Evolutionary conservation across 2,329 filamentous ascomycete species (phyloP), one percentile per base, ranked within the genome.

Genomic region (Diaporthe vexans): DNA sequence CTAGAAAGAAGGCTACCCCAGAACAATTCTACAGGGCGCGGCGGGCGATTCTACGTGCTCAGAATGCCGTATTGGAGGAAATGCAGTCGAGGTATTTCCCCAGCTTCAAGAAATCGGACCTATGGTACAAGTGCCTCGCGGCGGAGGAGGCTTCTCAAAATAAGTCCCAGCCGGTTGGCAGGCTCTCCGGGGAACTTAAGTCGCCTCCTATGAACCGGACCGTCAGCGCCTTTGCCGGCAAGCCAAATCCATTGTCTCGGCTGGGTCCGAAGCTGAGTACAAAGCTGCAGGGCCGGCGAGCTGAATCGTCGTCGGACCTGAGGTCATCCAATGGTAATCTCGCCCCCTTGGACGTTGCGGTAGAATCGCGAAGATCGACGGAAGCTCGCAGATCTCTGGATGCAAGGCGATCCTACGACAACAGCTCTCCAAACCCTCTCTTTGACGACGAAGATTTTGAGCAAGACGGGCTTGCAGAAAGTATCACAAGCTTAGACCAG

Each of bases 41-140:
- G 51, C 92, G 93, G 48, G 93, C 95, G 46, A 93, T 99, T 33
- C 82, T 99, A 52, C 91, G 90, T 76, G 93, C 94, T 0, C 97
- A 99, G 81, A 96, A 94, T 24, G 89, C 91, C 2, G 93, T 95
- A 0, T 88, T 98, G 73, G 94, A 97, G 75, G 92, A 94, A 78
- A 94, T 99, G 91, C 93, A 95, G 79, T 91, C 91, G 29, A 91
- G 89, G 19, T 91, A 97, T 80, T 97, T 97, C 77, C 91, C 93
- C 24, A 91, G 90, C 26, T 99, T 99, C 86, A 97, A 95, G 80
- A 94, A 92, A 78, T 98, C 97, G 0, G 97, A 98, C 80, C 84
- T 99, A 0, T 99, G 95, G 82, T 98, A 97, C 86, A 99, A 99
- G 82, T 98, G 95, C 81, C 88, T 99, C 1, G 95, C 96, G 10